Evolutionary conservation across 257 asterid species (phyloP), one percentile per base, ranked within the genome.

Genomic region (Nicotiana tabacum): DNA sequence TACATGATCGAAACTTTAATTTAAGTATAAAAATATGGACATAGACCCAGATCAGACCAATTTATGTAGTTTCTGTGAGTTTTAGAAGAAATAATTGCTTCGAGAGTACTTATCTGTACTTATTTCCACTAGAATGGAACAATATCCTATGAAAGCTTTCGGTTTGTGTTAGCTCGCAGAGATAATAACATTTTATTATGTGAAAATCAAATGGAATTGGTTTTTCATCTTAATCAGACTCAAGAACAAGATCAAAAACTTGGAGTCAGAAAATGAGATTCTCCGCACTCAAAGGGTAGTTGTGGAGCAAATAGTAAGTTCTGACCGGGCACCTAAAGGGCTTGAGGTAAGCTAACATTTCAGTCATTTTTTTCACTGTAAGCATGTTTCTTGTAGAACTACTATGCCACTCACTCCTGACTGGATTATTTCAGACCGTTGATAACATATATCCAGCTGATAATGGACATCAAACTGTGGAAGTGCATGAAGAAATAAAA

Each of bases 191-290:
- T 51, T 74, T 74, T 74, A 51, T 27, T 29, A 27, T 15, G 29
- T 51, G 29, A 56, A 74, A 27, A 24, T 51, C 84, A 30, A 78
- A 84, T 67, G 30, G 84, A 53, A 83, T 33, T 87, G 64, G 3
- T 48, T 76, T 76, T 27, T 16, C 46, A 56, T 80, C 68, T 33
- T 30, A 83, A 27, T 58, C 92, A 95, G 98, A 77, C 89, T 95
- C 84, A 92, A 85, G 86, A 91, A 81, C 85, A 91, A 88, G 89
- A 90, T 95, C 81, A 88, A 77, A 77, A 94, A 89, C 66, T 87
- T 93, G 91, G 97, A 95, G 88, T 86, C 93, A 39, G 98, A 95
- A 84, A 95, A 92, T 83, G 89, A 88, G 83, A 51, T 81, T 81
- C 95, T 95, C 32, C 91, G 78, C 72, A 90, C 86, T 82, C 91